Evolutionary conservation across 805 yeast species (phyloP), one percentile per base, ranked within the genome.

Genomic region (Wickerhamomyces sydowiorum): DNA sequence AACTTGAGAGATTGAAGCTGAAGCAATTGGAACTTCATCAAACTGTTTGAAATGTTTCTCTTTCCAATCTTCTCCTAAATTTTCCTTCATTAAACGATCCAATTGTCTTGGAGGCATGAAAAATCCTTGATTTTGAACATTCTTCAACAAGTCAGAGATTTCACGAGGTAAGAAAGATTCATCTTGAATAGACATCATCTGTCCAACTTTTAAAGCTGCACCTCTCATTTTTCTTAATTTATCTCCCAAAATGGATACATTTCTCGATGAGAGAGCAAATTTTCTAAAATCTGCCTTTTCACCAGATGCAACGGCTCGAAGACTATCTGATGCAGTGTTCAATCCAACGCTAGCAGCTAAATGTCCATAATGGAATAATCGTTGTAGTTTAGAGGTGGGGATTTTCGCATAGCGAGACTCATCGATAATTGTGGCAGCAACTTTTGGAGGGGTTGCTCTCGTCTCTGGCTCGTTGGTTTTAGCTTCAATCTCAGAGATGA

Each of bases 151-250:
- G 51, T 80, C 77, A 54, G 88, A 95, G 44, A 93, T 76, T 54
- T 90, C 96, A 33, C 74, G 72, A 1, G 99, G 98, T 33, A 91
- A 65, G 27, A 91, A 78, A 24, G 86, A 73, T 46, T 83, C 80
- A 60, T 91, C 98, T 64, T 93, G 99, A 62, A 93, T 91, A 2
- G 96, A 87, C 62, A 93, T 67, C 84, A 93, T 78, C 65, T 93
- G 99, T n/a, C 99, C 99, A 42, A 93, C 76, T 58, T 93, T 93
- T 57, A 93, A 70, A 3, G 99, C 99, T 2, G 98, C 99, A n/a
- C 99, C 99, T 57, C 99, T 76, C 99, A 93, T 93, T 57, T 86
- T 80, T 39, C 93, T 78, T 53, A 93, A 79, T 60, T 88, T 89
- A 53, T 78, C 80, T 12, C 96, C 95, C 69, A 93, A 78, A 40